Percentiles rank a stretch among this genome's conserved stretches.
Evolutionary conservation across 2,329 filamentous ascomycete species (phyloP).

Genomic region (Coniochaeta sp.): DNA sequence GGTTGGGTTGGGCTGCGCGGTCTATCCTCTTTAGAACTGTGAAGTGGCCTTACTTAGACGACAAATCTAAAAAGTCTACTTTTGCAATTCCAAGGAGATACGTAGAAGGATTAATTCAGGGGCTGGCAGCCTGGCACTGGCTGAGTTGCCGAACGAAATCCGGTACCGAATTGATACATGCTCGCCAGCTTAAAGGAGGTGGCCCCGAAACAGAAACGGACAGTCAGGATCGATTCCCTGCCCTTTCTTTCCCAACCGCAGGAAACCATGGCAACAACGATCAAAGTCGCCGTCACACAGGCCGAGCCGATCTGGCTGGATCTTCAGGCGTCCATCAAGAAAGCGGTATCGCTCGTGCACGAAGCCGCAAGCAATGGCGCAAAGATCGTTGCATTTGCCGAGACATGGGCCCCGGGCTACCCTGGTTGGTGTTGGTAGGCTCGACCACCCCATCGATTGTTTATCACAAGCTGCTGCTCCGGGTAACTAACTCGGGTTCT

Average conservation of each 20-base stretch:
- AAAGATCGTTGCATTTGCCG: slow-evolving; percentile 39
- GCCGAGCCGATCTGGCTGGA: slow-evolving; percentile 48
- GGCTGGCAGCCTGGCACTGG: neutral
- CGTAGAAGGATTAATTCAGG: neutral
- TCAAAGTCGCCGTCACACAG: slow-evolving; percentile 39
- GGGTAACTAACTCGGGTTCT: neutral
- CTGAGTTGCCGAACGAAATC: neutral
- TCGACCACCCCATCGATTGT: neutral
- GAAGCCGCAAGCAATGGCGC: slow-evolving; percentile 39
- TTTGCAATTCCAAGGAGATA: too few species aligned
- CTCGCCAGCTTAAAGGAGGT: neutral
- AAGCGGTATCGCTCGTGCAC: slow-evolving; percentile 39
- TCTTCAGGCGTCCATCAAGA: slow-evolving; percentile 34
- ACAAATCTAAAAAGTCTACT: too few species aligned
- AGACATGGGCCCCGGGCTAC: slow-evolving; percentile 37
- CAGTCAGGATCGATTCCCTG: neutral
- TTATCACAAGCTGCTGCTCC: neutral
- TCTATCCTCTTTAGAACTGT: too few species aligned
- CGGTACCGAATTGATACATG: neutral
- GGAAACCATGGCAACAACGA: slow-evolving; percentile 1
- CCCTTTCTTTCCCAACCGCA: neutral
- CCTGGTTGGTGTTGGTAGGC: slow-evolving; percentile 32
- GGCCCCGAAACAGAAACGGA: neutral
- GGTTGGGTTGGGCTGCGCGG: too few species aligned
- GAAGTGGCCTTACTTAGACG: too few species aligned